Percentiles rank a stretch among this genome's conserved stretches.
phyloP scores from a whole-genome alignment of 805 yeast species.

The Zygotorulaspora florentina region DNA sequence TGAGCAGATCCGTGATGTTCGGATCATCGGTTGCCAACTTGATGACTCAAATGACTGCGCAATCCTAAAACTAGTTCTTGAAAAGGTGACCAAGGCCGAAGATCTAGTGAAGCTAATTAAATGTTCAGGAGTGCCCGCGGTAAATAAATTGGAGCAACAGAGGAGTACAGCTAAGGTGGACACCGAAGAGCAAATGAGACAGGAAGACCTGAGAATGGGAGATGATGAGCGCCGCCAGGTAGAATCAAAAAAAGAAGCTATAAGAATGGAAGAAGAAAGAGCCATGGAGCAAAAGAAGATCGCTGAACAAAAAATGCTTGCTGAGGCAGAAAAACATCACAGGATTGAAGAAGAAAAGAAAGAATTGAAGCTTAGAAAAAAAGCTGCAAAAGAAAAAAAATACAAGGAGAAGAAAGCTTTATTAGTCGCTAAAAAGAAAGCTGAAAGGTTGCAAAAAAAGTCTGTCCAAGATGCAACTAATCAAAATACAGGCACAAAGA shows the following conservation, averaged over 20 bases:
- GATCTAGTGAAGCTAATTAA: conserved; percentile 11
- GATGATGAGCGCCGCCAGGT: neutral
- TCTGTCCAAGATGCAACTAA: neutral
- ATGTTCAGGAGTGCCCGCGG: conserved; percentile 14
- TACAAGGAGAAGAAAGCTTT: conserved; percentile 8
- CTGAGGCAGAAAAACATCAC: neutral
- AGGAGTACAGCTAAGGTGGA: neutral
- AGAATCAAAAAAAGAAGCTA: conserved; percentile 7
- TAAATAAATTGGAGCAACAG: conserved; percentile 3
- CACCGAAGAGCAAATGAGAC: neutral
- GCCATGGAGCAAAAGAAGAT: neutral
- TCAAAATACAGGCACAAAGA: conserved; percentile 3
- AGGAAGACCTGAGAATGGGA: conserved; percentile 3
- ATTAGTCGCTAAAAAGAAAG: conserved; percentile 7
- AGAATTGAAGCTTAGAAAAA: conserved; percentile 1
- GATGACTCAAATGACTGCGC: conserved; percentile 16
- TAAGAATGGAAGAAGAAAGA: conserved; percentile 2
- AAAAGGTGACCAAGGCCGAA: conserved; percentile 1
- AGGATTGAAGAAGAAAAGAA: conserved; percentile 2
- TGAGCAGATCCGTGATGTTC: conserved; percentile 22
- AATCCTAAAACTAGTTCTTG: conserved; percentile 16
- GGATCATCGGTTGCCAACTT: conserved; percentile 23
- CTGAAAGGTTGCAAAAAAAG: conserved; percentile 5
- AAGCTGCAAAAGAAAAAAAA: conserved; percentile 4
- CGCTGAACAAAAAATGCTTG: neutral